Evolutionary conservation across 805 yeast genomes (phyloP), one percentile per base, ranked within the genome.

Genomic region (Zygosaccharomyces bailii): DNA sequence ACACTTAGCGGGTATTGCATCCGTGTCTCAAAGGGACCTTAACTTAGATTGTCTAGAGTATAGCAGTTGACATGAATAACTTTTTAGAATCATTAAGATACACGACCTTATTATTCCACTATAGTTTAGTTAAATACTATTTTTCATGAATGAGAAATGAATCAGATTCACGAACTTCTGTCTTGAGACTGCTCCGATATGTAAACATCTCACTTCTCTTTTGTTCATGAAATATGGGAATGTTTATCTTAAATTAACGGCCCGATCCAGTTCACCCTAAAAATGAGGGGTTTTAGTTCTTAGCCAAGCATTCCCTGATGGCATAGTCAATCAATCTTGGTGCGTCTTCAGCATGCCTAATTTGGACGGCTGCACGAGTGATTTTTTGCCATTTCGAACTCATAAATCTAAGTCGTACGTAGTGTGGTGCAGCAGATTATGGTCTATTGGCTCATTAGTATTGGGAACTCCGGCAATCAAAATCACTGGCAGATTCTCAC

Each of bases 1-100:
- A 39, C 49, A 48, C 33, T 29, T 48, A 7, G 52, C 45, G 8
- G 52, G 52, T 9, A 45, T 48, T 13, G 42, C 44, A 13, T 48
- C 52, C n/a, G 45, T 42, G 2, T 34, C 46, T 17, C 42, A 37
- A 34, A 31, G 43, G 37, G 44, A 48, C 23, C 42, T 48, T 18
- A 48, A 48, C 40, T 5, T 32, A 5, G 49, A 45, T 20, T 34
- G 42, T 21, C 17, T 48, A n/a, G 47, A 48, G 30, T 45, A 42
- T 20, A 30, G 24, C 18, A 35, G 29, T 14, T 48, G 39, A 41
- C 14, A 34, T 16, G n/a, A 21, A 21, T 9, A 21, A 5, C 9
- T 21, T 6, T 21, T 21, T 21, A 6, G 25, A 21, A 6, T 21
- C 9, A 21, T 21, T 5, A 21, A 21, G 25, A 21, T 21, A 21